Conservation (phyloP, 768 basidiomycete genomes). For the Agrocybe praecox region DNA sequence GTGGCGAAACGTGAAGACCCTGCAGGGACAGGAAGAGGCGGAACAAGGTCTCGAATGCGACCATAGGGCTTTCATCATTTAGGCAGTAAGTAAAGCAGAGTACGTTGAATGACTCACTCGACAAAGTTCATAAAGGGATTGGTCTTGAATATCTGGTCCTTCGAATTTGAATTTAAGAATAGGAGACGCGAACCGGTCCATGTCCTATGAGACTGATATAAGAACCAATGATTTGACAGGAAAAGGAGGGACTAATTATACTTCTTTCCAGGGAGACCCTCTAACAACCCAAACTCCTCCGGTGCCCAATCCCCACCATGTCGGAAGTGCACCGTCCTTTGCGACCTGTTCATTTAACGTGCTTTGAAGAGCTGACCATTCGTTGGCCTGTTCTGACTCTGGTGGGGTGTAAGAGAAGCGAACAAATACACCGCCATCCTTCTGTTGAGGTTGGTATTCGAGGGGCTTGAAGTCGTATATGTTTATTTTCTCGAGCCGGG, state of each 20-base stretch:
- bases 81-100: constrained; percentile 5
- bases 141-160: constrained; percentile 85
- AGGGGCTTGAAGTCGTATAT: constrained; percentile 61
- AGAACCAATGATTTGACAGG: not conserved
- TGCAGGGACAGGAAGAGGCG: constrained; percentile 61
- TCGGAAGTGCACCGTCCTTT: constrained; percentile 58
- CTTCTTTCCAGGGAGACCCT: constrained; percentile 84
- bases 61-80: constrained; percentile 71
- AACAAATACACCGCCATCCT: constrained; percentile 89
- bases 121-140: constrained; percentile 75
- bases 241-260: constrained; percentile 26
- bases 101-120: constrained; percentile 50
- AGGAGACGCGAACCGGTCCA: constrained; percentile 77
- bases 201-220: constrained; percentile 54
- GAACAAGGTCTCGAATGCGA: constrained; percentile 65
- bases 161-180: constrained; percentile 82
- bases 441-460: constrained; percentile 63
- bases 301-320: constrained; percentile 57
- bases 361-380: constrained; percentile 48
- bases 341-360: constrained; percentile 45
- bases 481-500: constrained; percentile 53
- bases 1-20: constrained; percentile 68
- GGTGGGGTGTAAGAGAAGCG: constrained; percentile 57
- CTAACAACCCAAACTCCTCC: constrained; percentile 73
- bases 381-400: constrained; percentile 21